Base-by-base conservation (phyloP, 1,284 basidiomycete species). In the Ceratobasidium sp. region DNA sequence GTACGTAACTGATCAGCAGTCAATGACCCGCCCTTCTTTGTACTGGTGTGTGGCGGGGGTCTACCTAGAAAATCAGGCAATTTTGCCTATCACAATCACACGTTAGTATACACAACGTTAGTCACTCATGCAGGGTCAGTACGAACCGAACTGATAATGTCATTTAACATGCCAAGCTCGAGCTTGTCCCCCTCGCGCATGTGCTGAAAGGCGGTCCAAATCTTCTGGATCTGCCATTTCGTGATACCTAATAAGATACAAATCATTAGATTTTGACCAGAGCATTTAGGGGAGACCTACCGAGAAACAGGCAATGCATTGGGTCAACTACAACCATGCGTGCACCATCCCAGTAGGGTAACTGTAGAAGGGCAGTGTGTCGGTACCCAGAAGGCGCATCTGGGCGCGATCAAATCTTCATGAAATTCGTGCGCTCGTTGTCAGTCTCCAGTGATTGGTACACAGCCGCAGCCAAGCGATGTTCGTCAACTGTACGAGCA, bases 311-410 rank as follows among this genome's bases (percentile, higher is more conserved):
- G 26, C 66, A 69, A 21, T 69, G 66, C 66, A 69, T 69, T 28
- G 66, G 66, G 28, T 69, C 66, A 16, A 69, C 66, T 23, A 69
- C 52, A 32, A 69, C 41, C 66, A 69, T 69, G 30, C 43, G 66
- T 30, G 52, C 66, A 44, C 66, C 66, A 26, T 69, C 52, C 66
- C 66, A 69, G 50, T 69, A 69, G 11, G 66, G 66, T 35, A 63
- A 32, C n/a, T 50, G 28, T 26, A 63, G 61, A n/a, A 63, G 46
- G 16, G 46, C 46, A 14, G 23, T 26, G 21, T 49, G 38, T n/a
- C 61, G 61, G 44, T 63, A 63, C 11, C 61, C 61, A 13, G 44
- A 44, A 13, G 61, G 13, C 13, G 18, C 32, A 46, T 8, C 23
- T n/a, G 21, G 32, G 46, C 49, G 21, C 26, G 30, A 30, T 16